phyloP scores from a whole-genome alignment of 176 grass and related monocot genomes.

The Cenchrus fungigraminus region DNA sequence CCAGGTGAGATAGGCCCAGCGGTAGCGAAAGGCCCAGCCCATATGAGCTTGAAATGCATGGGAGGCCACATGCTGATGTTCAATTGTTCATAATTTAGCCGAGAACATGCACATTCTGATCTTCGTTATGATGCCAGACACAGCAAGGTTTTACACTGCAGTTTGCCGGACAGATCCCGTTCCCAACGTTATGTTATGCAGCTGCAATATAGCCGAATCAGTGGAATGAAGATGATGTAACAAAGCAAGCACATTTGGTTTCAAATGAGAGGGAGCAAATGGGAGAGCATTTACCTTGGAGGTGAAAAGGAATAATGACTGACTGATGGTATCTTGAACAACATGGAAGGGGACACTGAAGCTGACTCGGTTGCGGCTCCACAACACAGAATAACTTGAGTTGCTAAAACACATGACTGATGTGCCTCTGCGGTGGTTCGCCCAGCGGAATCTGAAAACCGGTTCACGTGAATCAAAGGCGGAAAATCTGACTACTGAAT shows the following conservation, averaged over 20 bases:
- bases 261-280: neutral
- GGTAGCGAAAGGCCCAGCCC: neutral
- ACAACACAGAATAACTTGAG: neutral
- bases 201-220: neutral
- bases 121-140: neutral
- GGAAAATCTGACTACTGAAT: neutral
- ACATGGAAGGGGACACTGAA: slow-evolving; percentile 11
- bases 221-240: neutral
- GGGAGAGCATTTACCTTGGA: slow-evolving; percentile 5
- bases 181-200: neutral
- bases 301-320: neutral
- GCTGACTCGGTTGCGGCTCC: neutral
- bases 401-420: slow-evolving; percentile 51
- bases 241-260: neutral
- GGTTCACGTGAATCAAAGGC: slow-evolving; percentile 23
- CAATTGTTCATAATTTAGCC: too few relatives aligned
- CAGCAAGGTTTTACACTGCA: neutral
- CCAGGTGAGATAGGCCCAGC: too few relatives aligned
- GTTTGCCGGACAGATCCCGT: neutral
- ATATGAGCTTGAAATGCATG: neutral
- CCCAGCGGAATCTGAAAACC: slow-evolving; percentile 50
- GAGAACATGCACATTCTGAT: too few relatives aligned
- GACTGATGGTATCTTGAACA: neutral
- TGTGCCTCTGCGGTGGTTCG: slow-evolving; percentile 51
- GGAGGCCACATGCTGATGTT: too few relatives aligned